phyloP scores from a whole-genome alignment of 2,329 filamentous ascomycete genomes.

The Magnaporthiopsis poae region DNA sequence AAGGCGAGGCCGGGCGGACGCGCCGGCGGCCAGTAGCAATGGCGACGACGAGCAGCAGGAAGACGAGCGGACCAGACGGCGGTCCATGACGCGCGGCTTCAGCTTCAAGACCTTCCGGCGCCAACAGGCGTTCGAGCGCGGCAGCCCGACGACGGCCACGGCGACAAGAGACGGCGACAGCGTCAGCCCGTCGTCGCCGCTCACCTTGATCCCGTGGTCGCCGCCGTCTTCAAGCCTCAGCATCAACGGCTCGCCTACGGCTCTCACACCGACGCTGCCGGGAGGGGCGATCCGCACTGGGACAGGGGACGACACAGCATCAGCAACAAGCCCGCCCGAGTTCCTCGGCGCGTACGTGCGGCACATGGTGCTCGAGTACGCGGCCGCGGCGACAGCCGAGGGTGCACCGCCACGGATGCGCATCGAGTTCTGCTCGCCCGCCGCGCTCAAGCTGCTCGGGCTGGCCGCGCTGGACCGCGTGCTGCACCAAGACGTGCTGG shows the following conservation, averaged over 20 bases:
- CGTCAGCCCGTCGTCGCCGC: neutral
- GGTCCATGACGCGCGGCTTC: constrained; percentile 6
- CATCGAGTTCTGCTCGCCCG: constrained; percentile 30
- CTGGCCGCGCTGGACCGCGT: constrained; percentile 27
- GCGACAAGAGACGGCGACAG: neutral
- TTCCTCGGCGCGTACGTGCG: constrained; percentile 4
- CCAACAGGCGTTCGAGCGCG: neutral
- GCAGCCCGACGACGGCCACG: constrained; percentile 1
- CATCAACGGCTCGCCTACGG: neutral
- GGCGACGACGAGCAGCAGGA: neutral
- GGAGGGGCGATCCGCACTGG: neutral
- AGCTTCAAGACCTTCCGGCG: constrained; percentile 7
- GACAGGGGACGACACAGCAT: neutral
- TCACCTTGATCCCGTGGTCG: neutral
- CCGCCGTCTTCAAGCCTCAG: neutral
- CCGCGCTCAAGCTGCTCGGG: constrained; percentile 36
- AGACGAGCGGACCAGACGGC: neutral
- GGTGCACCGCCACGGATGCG: constrained; percentile 21
- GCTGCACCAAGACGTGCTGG: constrained; percentile 42
- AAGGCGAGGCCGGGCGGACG: neutral
- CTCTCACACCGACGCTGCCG: no score
- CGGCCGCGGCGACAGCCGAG: neutral
- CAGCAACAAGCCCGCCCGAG: neutral
- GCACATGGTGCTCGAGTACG: constrained; percentile 6
- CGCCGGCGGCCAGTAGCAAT: neutral